Conservation (phyloP, 805 yeast genomes). For the Wickerhamomyces chaumierensis region DNA sequence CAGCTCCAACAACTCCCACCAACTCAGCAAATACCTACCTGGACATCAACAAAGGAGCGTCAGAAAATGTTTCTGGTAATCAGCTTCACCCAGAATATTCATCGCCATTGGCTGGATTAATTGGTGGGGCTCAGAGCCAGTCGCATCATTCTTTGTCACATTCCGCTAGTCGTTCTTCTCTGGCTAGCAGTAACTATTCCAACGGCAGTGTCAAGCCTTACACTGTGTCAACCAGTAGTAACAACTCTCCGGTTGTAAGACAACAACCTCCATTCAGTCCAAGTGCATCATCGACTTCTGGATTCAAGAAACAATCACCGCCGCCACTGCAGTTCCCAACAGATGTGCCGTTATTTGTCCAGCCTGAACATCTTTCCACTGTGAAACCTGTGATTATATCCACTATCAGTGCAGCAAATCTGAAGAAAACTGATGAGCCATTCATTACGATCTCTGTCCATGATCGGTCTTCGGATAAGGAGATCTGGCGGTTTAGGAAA, state of each 20-base stretch:
- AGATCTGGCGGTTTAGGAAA: constrained; percentile 68
- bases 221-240: too few species aligned
- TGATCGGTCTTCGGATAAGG: constrained; percentile 50
- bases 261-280: too few species aligned
- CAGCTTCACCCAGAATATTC: not conserved
- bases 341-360: constrained; percentile 40
- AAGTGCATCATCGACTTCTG: too few species aligned
- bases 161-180: not conserved
- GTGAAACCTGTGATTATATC: constrained; percentile 37
- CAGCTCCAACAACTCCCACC: not conserved
- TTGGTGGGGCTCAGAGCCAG: not conserved
- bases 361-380: constrained; percentile 47
- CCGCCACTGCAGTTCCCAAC: constrained; percentile 10
- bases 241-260: too few species aligned
- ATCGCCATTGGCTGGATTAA: not conserved
- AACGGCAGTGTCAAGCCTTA: not conserved
- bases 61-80: not conserved
- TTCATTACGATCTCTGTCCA: constrained; percentile 48
- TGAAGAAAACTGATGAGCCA: constrained; percentile 44
- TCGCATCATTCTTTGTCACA: not conserved
- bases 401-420: constrained; percentile 30
- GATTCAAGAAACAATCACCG: too few species aligned
- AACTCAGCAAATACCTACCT: too few species aligned
- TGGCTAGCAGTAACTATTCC: not conserved
- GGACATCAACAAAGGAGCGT: too few species aligned